These are phyloP conservation scores for Cryptococcus wingfieldii DNA, from an alignment of 1,284 basidiomycete species.

Conservation along the genomic window DNA sequence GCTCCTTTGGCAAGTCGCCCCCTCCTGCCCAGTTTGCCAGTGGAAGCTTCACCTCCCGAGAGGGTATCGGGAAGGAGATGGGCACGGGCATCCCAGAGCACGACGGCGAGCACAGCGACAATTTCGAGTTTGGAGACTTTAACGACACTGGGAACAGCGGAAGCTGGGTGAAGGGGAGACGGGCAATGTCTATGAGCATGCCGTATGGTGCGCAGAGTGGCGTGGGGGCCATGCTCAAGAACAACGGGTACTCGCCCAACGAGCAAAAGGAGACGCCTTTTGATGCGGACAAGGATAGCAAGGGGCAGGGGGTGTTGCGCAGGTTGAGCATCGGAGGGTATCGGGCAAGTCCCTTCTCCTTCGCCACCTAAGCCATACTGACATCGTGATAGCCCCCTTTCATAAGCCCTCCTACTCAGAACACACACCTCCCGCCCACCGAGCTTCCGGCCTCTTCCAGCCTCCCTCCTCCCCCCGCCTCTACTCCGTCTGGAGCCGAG, in stretches of 20 bases:
- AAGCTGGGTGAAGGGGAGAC: slow-evolving; percentile 28
- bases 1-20: slow-evolving; percentile 12
- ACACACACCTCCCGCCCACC: slow-evolving; percentile 8
- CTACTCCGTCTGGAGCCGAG: slow-evolving; percentile 1
- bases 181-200: slow-evolving; percentile 30
- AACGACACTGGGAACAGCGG: slow-evolving; percentile 21
- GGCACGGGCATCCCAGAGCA: slow-evolving; percentile 15
- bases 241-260: slow-evolving; percentile 1
- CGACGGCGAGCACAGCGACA: slow-evolving; percentile 30
- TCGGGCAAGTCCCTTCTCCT: slow-evolving; percentile 23
- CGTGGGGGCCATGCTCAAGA: slow-evolving; percentile 20
- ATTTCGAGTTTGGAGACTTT: slow-evolving; percentile 41
- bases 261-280: background rate
- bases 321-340: slow-evolving; percentile 36
- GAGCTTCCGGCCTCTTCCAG: slow-evolving; percentile 2
- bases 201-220: slow-evolving; percentile 9
- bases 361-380: background rate
- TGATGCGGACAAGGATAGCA: slow-evolving; percentile 39
- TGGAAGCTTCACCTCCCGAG: background rate
- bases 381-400: slow-evolving; percentile 12
- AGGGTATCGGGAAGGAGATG: background rate
- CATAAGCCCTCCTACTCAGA: slow-evolving; percentile 19
- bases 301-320: slow-evolving; percentile 39
- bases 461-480: slow-evolving; percentile 1
- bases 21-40: background rate